phyloP scores from a whole-genome alignment of 306 rosid genomes.

The Arachis hypogaea region DNA sequence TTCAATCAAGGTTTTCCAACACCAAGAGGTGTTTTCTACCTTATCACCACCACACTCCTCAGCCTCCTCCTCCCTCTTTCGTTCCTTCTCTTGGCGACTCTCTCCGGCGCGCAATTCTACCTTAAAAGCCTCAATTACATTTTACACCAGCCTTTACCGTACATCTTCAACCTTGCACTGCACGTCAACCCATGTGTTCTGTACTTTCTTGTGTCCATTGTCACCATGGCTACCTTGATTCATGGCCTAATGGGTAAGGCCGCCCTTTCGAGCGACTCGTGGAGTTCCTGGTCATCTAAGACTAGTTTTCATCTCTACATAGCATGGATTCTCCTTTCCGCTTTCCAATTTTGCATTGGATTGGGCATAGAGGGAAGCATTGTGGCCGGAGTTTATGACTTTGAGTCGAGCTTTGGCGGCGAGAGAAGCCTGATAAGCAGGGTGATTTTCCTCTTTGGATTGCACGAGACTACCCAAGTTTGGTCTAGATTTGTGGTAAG shows the following conservation, averaged over 20 bases:
- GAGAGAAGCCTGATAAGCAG: slow-evolving; percentile 55
- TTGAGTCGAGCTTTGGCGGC: slow-evolving; percentile 14
- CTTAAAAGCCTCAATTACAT: slow-evolving; percentile 35
- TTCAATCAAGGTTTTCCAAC: slow-evolving; percentile 23
- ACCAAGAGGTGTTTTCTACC: slow-evolving; percentile 52
- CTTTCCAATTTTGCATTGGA: slow-evolving; percentile 72
- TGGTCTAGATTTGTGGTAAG: slow-evolving; percentile 80
- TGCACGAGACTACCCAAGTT: slow-evolving; percentile 74
- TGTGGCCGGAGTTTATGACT: slow-evolving; percentile 41
- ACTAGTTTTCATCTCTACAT: slow-evolving; percentile 34
- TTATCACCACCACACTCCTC: slow-evolving; percentile 64
- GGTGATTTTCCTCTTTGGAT: slow-evolving; percentile 68
- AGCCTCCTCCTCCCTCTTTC: slow-evolving; percentile 79
- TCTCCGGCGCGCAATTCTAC: slow-evolving; percentile 49
- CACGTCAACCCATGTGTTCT: slow-evolving; percentile 57
- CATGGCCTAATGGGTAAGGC: slow-evolving; percentile 58
- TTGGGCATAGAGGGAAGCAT: slow-evolving; percentile 68
- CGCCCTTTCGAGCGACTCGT: slow-evolving; percentile 34
- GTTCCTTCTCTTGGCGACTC: slow-evolving; percentile 69
- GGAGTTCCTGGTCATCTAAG: not conserved
- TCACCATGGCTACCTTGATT: slow-evolving; percentile 54
- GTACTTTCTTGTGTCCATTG: slow-evolving; percentile 54
- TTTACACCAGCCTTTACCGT: slow-evolving; percentile 11
- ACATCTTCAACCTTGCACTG: slow-evolving; percentile 41
- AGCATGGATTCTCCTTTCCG: slow-evolving; percentile 72